Conservation (phyloP, 2,329 filamentous ascomycete genomes). For the Zymoseptoria tritici region DNA sequence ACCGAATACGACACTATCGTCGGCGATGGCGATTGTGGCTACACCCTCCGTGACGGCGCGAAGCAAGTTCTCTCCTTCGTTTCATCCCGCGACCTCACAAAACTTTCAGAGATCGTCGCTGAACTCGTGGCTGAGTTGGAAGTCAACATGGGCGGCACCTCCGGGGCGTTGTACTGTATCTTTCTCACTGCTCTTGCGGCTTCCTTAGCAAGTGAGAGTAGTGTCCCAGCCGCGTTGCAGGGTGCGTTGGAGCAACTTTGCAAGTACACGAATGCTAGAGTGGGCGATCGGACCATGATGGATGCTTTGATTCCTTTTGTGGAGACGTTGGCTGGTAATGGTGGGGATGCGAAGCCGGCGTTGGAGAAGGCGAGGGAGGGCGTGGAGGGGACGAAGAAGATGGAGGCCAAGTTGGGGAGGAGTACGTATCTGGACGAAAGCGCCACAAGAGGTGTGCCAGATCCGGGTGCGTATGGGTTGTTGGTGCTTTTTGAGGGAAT, state of each 20-base stretch:
- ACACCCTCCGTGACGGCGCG: constrained; percentile 30
- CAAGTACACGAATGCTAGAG: constrained; percentile 28
- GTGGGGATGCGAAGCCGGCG: constrained; percentile 19
- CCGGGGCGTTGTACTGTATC: constrained; percentile 31
- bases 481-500: constrained; percentile 30
- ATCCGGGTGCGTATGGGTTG: constrained; percentile 33
- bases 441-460: constrained; percentile 30
- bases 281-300: constrained; percentile 32
- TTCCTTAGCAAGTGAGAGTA: constrained; percentile 17
- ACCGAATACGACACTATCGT: constrained; percentile 33
- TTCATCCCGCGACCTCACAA: constrained; percentile 20
- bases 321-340: constrained; percentile 18
- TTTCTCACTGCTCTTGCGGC: constrained; percentile 28
- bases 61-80: constrained; percentile 31
- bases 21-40: constrained; percentile 32
- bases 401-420: constrained; percentile 30
- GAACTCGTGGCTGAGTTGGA: constrained; percentile 29
- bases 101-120: constrained; percentile 21
- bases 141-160: constrained; percentile 32
- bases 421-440: constrained; percentile 32
- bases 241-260: constrained; percentile 24
- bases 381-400: constrained; percentile 29
- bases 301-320: constrained; percentile 31
- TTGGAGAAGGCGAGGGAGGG: constrained; percentile 22
- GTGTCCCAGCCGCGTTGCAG: constrained; percentile 20